Conservation (phyloP, 139 green algal genomes). For the Micractinium conductrix region DNA sequence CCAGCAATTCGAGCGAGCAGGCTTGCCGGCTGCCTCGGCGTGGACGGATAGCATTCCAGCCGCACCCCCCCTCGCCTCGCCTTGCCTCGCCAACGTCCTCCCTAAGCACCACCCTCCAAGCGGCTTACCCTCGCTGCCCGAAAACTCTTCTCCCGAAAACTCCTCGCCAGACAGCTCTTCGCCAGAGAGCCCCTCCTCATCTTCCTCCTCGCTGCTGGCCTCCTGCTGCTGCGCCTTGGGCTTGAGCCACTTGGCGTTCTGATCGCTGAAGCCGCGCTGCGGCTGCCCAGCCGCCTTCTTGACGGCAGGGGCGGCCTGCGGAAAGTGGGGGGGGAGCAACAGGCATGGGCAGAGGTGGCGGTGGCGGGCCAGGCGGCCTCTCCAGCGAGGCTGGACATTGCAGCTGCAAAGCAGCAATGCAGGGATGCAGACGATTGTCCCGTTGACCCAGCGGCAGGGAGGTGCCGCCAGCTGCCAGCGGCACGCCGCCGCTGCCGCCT, state of each 20-base stretch:
- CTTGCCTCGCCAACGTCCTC: too few relatives aligned
- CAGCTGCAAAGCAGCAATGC: neutral
- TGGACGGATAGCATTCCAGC: too few relatives aligned
- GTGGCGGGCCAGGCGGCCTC: too few relatives aligned
- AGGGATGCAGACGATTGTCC: neutral
- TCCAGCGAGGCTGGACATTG: neutral
- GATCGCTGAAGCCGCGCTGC: conserved; percentile 66
- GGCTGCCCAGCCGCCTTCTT: conserved; percentile 10
- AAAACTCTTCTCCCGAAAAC: conserved; percentile 21
- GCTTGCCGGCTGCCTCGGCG: too few relatives aligned
- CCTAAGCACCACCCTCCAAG: too few relatives aligned
- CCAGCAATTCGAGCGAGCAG: too few relatives aligned
- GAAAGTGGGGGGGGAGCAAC: too few relatives aligned
- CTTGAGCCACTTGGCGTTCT: conserved; percentile 83
- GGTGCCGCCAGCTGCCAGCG: neutral
- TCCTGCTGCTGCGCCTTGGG: conserved; percentile 47
- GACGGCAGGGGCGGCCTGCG: neutral
- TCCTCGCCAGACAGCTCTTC: conserved; percentile 38
- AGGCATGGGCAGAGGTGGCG: too few relatives aligned
- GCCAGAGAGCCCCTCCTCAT: conserved; percentile 21
- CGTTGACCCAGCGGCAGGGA: neutral
- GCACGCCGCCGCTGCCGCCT: neutral
- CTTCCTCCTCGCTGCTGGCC: conserved; percentile 33
- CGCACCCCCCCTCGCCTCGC: neutral
- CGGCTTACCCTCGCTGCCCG: conserved; percentile 24